These are phyloP conservation scores for Ambrosia trifida DNA, from an alignment of 129 eudicot genomes.

Conservation along the genomic window DNA sequence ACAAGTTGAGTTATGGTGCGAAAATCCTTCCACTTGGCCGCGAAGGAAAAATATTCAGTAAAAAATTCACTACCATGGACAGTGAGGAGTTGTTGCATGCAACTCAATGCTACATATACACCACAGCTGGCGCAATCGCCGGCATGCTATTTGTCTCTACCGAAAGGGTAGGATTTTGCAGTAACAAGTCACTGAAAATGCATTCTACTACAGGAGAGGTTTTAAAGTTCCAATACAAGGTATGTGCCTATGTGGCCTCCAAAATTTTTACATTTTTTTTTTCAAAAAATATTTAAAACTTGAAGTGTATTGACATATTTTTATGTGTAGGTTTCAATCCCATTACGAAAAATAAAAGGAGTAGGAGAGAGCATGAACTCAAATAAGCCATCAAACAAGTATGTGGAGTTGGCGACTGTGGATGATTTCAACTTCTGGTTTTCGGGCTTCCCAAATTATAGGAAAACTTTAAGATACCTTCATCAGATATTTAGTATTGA, in stretches of 20 bases:
- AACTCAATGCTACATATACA: slow-evolving; percentile 24
- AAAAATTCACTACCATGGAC: slow-evolving; percentile 6
- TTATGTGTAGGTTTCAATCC: slow-evolving; percentile 32
- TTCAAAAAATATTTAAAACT: no score
- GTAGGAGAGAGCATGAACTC: slow-evolving; percentile 31
- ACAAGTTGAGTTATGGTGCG: slow-evolving; percentile 32
- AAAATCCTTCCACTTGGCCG: slow-evolving; percentile 28
- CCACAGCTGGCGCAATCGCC: slow-evolving; percentile 34
- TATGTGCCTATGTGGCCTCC: not conserved
- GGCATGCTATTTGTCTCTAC: slow-evolving; percentile 28
- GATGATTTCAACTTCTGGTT: slow-evolving; percentile 48
- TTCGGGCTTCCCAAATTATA: slow-evolving; percentile 24
- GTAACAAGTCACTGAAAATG: slow-evolving; percentile 23
- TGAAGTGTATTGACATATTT: not conserved
- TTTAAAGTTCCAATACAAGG: slow-evolving; percentile 26
- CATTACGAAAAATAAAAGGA: slow-evolving; percentile 28
- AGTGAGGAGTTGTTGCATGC: slow-evolving; percentile 31
- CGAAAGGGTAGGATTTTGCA: slow-evolving; percentile 25
- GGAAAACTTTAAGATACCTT: slow-evolving; percentile 29
- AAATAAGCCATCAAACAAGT: slow-evolving; percentile 31
- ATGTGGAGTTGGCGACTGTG: slow-evolving; percentile 30
- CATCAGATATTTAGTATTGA: slow-evolving; percentile 16
- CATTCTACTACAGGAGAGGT: slow-evolving; percentile 27
- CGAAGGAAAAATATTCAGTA: slow-evolving; percentile 19
- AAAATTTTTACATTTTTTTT: no score